Base-by-base conservation (phyloP, 2,329 filamentous ascomycete genomes). In the Neospermospora avenae region DNA sequence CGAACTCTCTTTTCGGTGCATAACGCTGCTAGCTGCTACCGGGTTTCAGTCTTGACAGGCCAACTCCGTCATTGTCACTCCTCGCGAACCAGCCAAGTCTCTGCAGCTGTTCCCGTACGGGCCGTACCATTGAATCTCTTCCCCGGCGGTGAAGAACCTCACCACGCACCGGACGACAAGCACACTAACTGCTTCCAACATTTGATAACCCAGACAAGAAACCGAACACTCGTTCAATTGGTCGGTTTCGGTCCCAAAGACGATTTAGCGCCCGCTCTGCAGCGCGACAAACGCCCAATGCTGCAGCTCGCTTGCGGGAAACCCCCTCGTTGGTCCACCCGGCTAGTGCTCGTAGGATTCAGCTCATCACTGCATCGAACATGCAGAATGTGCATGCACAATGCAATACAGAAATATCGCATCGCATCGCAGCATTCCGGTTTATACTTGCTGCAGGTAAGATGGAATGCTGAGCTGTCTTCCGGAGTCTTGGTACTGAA, bases 351-450 rank as follows among this genome's bases (percentile, higher is more conserved):
- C 35, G 51, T 54, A 54, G 51, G 51, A 54, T 54, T 54, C 51
- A 41, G n/a, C 51, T 54, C 51, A 24, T 54, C 51, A 54, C 51
- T 54, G 51, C 51, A n/a, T 54, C 51, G 35, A 51, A 22, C 35
- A 54, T 41, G 51, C 35, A 54, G 10, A 13, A 54, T 41, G 14
- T 54, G 16, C 34, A 42, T 42, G 16, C 18, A 42, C 16, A 22
- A 8, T 48, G 20, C 8, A 28, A 13, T 31, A 11, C 22, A 11
- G 20, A 18, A 16, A 35, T 35, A 54, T 28, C 20, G 34, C 24
- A 7, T 20, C 18, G 11, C 13, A 42, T 18, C 39, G 5, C 39
- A 42, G 13, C 22, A 39, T 54, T 35, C 28, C 28, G 31, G 10
- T 37, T 49, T 51, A 35, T 51, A n/a, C 48, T 34, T 35, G 48